A percentile compares a stretch with the other conserved stretches of the same genome.
Evolutionary conservation across 257 asterid genomes (phyloP).

Genomic region (Jacaranda copaia): DNA sequence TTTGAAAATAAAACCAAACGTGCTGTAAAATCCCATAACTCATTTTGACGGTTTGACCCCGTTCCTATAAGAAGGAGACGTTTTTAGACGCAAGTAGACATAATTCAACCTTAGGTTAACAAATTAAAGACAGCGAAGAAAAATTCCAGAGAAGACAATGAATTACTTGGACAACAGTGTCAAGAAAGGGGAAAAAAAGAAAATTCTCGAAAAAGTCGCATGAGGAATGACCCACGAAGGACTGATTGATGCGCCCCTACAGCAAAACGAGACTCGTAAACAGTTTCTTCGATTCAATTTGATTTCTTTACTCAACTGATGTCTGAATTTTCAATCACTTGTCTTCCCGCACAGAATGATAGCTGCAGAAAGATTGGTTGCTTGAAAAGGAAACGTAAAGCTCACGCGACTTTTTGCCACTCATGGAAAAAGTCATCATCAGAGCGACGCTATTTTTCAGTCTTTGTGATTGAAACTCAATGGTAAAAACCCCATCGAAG

Average conservation of each 20-base stretch:
- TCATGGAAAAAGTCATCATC: too few species aligned
- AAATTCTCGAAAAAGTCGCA: not conserved
- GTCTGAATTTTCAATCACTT: not conserved
- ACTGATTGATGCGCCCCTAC: not conserved
- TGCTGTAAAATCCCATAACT: too few species aligned
- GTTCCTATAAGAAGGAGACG: not conserved
- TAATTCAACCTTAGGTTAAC: not conserved
- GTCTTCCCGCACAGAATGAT: not conserved
- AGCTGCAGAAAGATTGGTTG: not conserved
- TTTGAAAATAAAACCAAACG: too few species aligned
- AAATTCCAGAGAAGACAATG: not conserved
- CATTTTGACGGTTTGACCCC: too few species aligned
- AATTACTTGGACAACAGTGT: not conserved
- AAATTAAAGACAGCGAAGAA: not conserved
- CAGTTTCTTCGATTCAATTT: not conserved
- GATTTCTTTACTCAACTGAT: not conserved
- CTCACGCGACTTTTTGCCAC: constrained; percentile 42
- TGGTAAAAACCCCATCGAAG: not conserved
- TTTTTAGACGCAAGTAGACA: not conserved
- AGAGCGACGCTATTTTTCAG: not conserved
- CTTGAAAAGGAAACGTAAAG: constrained; percentile 52
- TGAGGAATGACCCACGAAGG: not conserved
- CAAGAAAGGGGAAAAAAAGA: not conserved
- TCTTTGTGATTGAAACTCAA: not conserved
- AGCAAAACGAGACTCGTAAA: too few species aligned